A percentile compares a stretch with the other conserved stretches of the same genome.
Conservation (phyloP, 371 early-diverging fungal genomes). For the Mucor velutinosus region DNA sequence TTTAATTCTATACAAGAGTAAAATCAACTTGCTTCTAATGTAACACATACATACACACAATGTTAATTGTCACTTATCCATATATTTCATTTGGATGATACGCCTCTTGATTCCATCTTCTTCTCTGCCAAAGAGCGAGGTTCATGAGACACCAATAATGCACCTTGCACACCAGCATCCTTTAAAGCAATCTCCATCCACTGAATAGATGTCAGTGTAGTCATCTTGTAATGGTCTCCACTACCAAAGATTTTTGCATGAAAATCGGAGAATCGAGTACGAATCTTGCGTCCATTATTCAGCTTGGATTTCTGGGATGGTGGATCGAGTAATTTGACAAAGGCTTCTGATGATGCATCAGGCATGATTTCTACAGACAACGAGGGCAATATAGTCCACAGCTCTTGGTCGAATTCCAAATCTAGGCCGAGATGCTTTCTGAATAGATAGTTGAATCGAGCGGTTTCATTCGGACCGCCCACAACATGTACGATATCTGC, state of each 20-base stretch:
- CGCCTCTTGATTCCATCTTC: constrained; percentile 32
- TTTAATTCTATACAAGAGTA: too few species aligned
- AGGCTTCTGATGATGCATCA: constrained; percentile 47
- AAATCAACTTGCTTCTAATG: background rate
- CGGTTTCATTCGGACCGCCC: constrained; percentile 52
- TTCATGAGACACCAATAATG: constrained; percentile 52
- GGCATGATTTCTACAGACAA: constrained; percentile 39
- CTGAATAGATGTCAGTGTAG: constrained; percentile 63
- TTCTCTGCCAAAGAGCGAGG: constrained; percentile 61
- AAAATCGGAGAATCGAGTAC: constrained; percentile 45
- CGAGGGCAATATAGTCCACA: constrained; percentile 37
- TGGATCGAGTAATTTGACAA: constrained; percentile 37
- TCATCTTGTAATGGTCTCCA: constrained; percentile 50
- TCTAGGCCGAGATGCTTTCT: constrained; percentile 16
- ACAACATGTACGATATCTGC: constrained; percentile 46
- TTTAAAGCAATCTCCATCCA: constrained; percentile 56
- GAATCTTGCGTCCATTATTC: constrained; percentile 52
- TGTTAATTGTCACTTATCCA: background rate
- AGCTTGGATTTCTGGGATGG: constrained; percentile 22
- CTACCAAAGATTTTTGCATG: constrained; percentile 64
- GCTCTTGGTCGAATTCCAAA: constrained; percentile 18
- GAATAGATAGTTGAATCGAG: constrained; percentile 48
- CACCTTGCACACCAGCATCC: constrained; percentile 50
- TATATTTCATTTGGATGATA: background rate
- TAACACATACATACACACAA: background rate